Conservation (phyloP, 129 eudicot genomes). For the Flaveria linearis region DNA sequence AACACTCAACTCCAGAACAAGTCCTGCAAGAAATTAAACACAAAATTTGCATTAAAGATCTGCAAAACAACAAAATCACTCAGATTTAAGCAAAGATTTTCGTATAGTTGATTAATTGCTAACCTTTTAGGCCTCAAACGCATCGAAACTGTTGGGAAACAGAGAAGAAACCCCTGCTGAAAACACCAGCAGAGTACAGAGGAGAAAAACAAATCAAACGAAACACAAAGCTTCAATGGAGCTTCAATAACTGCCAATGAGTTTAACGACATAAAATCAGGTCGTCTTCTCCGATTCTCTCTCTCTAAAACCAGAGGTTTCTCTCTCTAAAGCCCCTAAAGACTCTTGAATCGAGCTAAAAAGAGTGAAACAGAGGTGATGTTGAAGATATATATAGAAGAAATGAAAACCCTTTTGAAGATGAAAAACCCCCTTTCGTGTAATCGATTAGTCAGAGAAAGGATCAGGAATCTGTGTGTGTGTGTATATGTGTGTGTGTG, state of each 20-base stretch:
- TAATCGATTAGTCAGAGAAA: slow-evolving; percentile 19
- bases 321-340: slow-evolving; percentile 33
- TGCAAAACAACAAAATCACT: too few species aligned
- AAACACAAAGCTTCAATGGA: slow-evolving; percentile 52
- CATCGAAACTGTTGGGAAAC: slow-evolving; percentile 76
- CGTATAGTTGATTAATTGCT: not conserved
- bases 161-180: slow-evolving; percentile 55
- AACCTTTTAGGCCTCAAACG: slow-evolving; percentile 99
- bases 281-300: slow-evolving; percentile 21
- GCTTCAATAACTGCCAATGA: slow-evolving; percentile 54
- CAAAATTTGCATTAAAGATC: too few species aligned
- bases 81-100: too few species aligned
- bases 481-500: too few species aligned
- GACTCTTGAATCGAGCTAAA: slow-evolving; percentile 6
- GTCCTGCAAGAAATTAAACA: too few species aligned
- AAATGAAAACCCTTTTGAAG: slow-evolving; percentile 9
- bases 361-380: slow-evolving; percentile 39
- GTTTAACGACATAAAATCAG: slow-evolving; percentile 69
- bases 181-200: slow-evolving; percentile 51
- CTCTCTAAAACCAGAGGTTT: slow-evolving; percentile 23
- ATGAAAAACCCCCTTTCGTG: slow-evolving; percentile 15
- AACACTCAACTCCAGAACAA: too few species aligned
- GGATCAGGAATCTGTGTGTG: slow-evolving; percentile 57
- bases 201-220: slow-evolving; percentile 28
- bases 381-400: slow-evolving; percentile 34